phyloP scores from a whole-genome alignment of 768 basidiomycete species.

The Mycena rosella region DNA sequence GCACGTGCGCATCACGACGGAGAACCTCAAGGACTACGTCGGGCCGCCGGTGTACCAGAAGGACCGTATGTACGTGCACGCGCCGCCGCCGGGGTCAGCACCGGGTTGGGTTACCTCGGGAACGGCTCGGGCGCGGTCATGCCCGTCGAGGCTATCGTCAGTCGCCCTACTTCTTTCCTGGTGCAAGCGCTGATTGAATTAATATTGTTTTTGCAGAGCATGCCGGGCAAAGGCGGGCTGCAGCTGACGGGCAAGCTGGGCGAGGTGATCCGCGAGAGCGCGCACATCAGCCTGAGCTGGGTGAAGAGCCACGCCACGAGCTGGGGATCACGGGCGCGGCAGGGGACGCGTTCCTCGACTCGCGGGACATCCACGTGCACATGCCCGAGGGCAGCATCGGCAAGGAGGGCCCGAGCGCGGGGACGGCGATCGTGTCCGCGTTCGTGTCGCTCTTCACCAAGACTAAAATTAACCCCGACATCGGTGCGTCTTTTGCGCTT shows the following conservation, averaged over 20 bases:
- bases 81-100: slow-evolving; percentile 95
- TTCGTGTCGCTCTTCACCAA: slow-evolving; percentile 94
- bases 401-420: slow-evolving; percentile 97
- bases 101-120: slow-evolving; percentile 94
- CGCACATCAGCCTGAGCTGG: slow-evolving; percentile 95
- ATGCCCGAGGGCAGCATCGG: slow-evolving; percentile 96
- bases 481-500: slow-evolving; percentile 67
- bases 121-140: slow-evolving; percentile 97
- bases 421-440: slow-evolving; percentile 92
- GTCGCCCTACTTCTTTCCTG: slow-evolving; percentile 42
- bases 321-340: slow-evolving; percentile 84
- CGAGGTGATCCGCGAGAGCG: slow-evolving; percentile 97
- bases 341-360: slow-evolving; percentile 84
- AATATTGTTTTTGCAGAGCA: slow-evolving; percentile 66
- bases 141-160: slow-evolving; percentile 94
- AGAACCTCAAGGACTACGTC: slow-evolving; percentile 96
- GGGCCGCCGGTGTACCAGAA: slow-evolving; percentile 96
- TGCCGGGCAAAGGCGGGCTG: slow-evolving; percentile 95
- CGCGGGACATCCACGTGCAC: slow-evolving; percentile 93
- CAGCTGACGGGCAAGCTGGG: slow-evolving; percentile 98
- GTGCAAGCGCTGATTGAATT: neutral
- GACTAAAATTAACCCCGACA: slow-evolving; percentile 86
- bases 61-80: slow-evolving; percentile 86
- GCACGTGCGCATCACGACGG: slow-evolving; percentile 84
- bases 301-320: slow-evolving; percentile 92